These are phyloP conservation scores for Boletellus deceptivus DNA, from an alignment of 1,284 basidiomycete species.

Conservation along the genomic window DNA sequence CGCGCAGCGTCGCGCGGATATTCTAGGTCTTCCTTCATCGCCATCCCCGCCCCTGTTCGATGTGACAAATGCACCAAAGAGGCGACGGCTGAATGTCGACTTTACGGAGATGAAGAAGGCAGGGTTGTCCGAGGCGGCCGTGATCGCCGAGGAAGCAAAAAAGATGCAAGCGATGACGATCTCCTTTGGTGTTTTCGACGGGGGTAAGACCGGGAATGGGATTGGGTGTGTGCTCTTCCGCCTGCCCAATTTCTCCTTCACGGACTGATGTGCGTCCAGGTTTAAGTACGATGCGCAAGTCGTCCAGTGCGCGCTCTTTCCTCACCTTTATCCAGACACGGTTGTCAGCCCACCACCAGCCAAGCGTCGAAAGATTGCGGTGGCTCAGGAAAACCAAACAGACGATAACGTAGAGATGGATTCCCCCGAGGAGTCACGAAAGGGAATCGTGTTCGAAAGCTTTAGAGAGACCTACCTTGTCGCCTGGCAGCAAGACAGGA, in stretches of 20 bases:
- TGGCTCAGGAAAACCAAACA: slow-evolving; percentile 6
- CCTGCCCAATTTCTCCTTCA: background rate
- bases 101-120: slow-evolving; percentile 26
- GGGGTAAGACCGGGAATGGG: slow-evolving; percentile 39
- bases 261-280: slow-evolving; percentile 34
- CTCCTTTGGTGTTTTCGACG: slow-evolving; percentile 42
- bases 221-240: slow-evolving; percentile 41
- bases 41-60: slow-evolving; percentile 32
- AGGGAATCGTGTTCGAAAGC: slow-evolving; percentile 26
- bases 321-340: slow-evolving; percentile 17
- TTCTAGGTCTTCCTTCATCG: slow-evolving; percentile 43
- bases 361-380: slow-evolving; percentile 26
- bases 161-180: slow-evolving; percentile 44
- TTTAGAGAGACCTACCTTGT: slow-evolving; percentile 23
- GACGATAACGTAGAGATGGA: slow-evolving; percentile 12
- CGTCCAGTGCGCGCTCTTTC: slow-evolving; percentile 48
- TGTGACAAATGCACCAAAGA: slow-evolving; percentile 33
- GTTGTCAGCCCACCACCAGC: slow-evolving; percentile 12
- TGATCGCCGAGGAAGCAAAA: slow-evolving; percentile 33
- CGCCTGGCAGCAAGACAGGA: slow-evolving; percentile 11
- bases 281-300: slow-evolving; percentile 58
- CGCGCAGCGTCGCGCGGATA: slow-evolving; percentile 51
- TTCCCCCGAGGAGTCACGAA: slow-evolving; percentile 10
- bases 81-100: slow-evolving; percentile 20
- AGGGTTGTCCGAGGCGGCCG: slow-evolving; percentile 15